Conservation (phyloP, 1,284 basidiomycete species). For the Microstroma glucosiphilum region DNA sequence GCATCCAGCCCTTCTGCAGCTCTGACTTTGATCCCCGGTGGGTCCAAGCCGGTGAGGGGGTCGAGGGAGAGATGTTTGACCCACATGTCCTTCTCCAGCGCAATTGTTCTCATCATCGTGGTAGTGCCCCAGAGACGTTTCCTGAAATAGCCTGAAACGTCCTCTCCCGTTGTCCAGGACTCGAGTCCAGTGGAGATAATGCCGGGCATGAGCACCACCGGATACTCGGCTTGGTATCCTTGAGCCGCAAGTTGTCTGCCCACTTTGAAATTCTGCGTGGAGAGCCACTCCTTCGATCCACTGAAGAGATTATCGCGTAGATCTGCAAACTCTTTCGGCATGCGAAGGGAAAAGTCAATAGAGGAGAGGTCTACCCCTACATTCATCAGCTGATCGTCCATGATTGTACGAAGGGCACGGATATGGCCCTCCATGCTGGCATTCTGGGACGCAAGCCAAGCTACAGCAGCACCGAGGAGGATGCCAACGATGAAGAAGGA, state of each 20-base stretch:
- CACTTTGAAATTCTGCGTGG: slow-evolving; percentile 43
- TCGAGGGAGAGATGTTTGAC: slow-evolving; percentile 84
- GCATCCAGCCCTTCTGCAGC: slow-evolving; percentile 73
- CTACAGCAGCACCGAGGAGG: slow-evolving; percentile 28
- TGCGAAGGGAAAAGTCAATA: slow-evolving; percentile 28
- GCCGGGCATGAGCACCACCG: slow-evolving; percentile 48
- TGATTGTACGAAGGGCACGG: slow-evolving; percentile 20
- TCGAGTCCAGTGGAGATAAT: slow-evolving; percentile 48
- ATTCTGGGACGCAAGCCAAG: slow-evolving; percentile 28
- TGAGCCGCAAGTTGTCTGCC: slow-evolving; percentile 25
- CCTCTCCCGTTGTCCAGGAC: slow-evolving; percentile 41
- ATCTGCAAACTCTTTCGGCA: slow-evolving; percentile 42
- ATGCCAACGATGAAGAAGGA: slow-evolving; percentile 37
- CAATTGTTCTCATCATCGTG: slow-evolving; percentile 77
- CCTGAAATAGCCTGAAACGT: slow-evolving; percentile 35
- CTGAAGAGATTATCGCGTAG: slow-evolving; percentile 40
- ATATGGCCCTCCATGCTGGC: slow-evolving; percentile 35
- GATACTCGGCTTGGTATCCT: slow-evolving; percentile 42
- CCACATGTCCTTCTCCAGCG: slow-evolving; percentile 81
- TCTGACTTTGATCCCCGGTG: slow-evolving; percentile 77
- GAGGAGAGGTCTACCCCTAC: slow-evolving; percentile 32
- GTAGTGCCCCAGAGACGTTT: slow-evolving; percentile 47
- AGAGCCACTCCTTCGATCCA: slow-evolving; percentile 37
- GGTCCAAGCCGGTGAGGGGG: slow-evolving; percentile 80
- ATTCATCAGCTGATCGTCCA: slow-evolving; percentile 40